Conservation (phyloP, 1,139 yeast species). For the Scheffersomyces segobiensis region DNA sequence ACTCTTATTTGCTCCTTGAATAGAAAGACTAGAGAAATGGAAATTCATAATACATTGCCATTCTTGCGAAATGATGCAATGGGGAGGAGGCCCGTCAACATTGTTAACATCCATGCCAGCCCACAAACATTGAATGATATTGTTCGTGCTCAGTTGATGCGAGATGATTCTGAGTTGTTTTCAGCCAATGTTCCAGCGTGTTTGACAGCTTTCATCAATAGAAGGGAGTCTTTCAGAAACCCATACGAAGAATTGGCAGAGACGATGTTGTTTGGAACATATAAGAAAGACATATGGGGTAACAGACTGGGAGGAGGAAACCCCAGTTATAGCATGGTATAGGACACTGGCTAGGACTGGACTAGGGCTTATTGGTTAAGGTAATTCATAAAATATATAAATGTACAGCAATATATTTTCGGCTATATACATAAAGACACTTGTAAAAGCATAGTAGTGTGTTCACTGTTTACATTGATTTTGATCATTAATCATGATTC, state of each 20-base stretch:
- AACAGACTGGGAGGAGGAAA: slow-evolving; percentile 8
- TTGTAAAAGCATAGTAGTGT: neutral
- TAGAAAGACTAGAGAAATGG: slow-evolving; percentile 31
- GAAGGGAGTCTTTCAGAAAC: neutral
- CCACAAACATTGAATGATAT: neutral
- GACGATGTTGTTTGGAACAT: slow-evolving; percentile 2
- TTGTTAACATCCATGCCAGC: neutral
- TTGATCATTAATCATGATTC: neutral
- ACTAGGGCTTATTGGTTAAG: neutral
- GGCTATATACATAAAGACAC: neutral
- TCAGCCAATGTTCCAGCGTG: neutral
- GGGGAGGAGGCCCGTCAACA: neutral
- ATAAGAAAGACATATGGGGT: neutral
- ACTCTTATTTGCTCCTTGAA: slow-evolving; percentile 32
- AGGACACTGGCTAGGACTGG: neutral
- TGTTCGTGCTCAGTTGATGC: neutral
- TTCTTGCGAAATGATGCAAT: slow-evolving; percentile 1
- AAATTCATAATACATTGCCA: slow-evolving; percentile 17
- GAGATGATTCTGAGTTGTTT: neutral
- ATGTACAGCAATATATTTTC: neutral
- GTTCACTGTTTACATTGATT: neutral
- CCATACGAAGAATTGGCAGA: slow-evolving; percentile 5
- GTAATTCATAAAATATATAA: neutral
- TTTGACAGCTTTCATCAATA: neutral
- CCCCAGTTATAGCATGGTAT: slow-evolving; percentile 8